These are phyloP conservation scores for Mycosphaerella sp. DNA, from an alignment of 2,329 filamentous ascomycete species.

Conservation along the genomic window DNA sequence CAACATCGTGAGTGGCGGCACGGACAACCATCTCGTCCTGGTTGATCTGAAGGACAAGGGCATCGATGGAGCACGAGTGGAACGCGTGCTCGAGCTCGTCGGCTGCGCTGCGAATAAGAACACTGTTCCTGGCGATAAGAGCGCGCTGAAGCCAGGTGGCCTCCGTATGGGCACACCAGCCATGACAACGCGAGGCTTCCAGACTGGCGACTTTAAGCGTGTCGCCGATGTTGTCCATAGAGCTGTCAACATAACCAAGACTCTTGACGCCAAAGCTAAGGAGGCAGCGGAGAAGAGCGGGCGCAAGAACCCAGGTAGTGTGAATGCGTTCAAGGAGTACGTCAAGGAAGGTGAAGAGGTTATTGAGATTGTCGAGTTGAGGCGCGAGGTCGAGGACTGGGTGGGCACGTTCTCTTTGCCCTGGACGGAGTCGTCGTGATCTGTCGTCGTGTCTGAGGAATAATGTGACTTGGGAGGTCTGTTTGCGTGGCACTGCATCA, in stretches of 20 bases:
- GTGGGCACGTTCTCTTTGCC: conserved; percentile 67
- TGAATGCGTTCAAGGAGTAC: conserved; percentile 63
- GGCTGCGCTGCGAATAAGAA: conserved; percentile 99
- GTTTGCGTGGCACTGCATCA: no score
- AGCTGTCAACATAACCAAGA: conserved; percentile 70
- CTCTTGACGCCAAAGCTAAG: conserved; percentile 66
- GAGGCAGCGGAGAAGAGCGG: conserved; percentile 62
- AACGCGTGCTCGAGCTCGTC: conserved; percentile 92
- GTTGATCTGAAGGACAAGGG: conserved; percentile 83
- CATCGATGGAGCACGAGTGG: conserved; percentile 89
- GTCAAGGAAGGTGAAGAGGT: conserved; percentile 62
- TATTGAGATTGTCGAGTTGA: conserved; percentile 65
- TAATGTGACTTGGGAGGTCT: no score
- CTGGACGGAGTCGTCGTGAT: conserved; percentile 43
- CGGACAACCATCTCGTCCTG: conserved; percentile 94
- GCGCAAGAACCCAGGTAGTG: conserved; percentile 58
- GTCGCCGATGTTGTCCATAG: conserved; percentile 83
- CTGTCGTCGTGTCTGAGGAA: background rate
- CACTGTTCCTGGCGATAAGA: conserved; percentile 91
- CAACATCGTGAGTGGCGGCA: conserved; percentile 86
- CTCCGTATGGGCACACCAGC: conserved; percentile 91
- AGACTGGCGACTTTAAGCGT: conserved; percentile 76
- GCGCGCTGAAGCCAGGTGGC: conserved; percentile 86
- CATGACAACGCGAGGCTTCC: conserved; percentile 96
- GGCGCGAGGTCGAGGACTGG: conserved; percentile 72